Evolutionary conservation across 2,329 filamentous ascomycete genomes (phyloP).

Genomic region (Pseudogymnoascus sp.): DNA sequence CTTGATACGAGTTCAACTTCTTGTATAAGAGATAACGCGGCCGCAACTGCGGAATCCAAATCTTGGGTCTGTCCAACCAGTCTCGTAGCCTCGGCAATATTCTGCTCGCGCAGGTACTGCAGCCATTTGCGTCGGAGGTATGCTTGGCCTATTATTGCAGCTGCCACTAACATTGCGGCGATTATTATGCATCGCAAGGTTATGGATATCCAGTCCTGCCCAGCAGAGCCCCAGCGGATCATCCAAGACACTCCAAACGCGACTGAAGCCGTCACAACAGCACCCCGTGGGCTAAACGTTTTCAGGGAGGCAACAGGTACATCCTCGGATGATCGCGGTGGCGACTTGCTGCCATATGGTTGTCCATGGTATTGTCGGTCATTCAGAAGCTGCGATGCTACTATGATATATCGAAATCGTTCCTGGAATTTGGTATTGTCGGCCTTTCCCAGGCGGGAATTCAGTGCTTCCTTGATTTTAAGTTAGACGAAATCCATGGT

Average conservation of each 20-base stretch:
- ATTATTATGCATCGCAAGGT: constrained; percentile 31
- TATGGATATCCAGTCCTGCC: constrained; percentile 46
- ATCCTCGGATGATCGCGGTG: neutral
- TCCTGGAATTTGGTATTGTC: constrained; percentile 84
- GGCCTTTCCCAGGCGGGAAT: constrained; percentile 62
- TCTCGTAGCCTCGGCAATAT: constrained; percentile 57
- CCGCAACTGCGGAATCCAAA: constrained; percentile 69
- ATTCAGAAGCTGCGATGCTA: constrained; percentile 81
- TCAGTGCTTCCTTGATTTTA: constrained; percentile 52
- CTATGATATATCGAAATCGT: constrained; percentile 86
- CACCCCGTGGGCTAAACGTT: constrained; percentile 52
- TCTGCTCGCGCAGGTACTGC: constrained; percentile 66
- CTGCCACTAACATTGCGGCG: constrained; percentile 41
- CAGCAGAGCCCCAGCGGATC: constrained; percentile 60
- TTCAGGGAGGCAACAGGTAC: neutral
- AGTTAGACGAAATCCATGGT: constrained; percentile 32
- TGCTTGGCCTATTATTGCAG: constrained; percentile 55
- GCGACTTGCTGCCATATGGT: constrained; percentile 16
- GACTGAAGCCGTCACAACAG: constrained; percentile 52
- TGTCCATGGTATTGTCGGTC: constrained; percentile 51
- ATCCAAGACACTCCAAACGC: constrained; percentile 53
- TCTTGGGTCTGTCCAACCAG: constrained; percentile 70
- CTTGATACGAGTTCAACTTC: constrained; percentile 93
- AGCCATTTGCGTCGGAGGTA: constrained; percentile 76
- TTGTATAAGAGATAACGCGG: constrained; percentile 74